Evolutionary conservation across 2,329 filamentous ascomycete species (phyloP), one percentile per base, ranked within the genome.

Genomic region (Mariannaea elegans): DNA sequence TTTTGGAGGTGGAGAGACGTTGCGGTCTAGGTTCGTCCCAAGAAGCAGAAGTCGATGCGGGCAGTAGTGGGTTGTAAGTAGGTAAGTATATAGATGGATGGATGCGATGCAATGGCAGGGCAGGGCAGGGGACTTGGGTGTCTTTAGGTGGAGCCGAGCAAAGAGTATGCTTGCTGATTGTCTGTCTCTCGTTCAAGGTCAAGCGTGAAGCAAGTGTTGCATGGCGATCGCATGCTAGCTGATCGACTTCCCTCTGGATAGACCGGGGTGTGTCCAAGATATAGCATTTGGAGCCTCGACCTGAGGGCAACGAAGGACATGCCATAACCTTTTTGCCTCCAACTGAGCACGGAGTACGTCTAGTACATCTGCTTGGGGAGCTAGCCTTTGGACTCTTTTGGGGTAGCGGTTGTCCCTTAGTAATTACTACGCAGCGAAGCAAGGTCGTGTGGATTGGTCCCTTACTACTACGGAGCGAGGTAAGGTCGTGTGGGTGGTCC

Each of bases 161-260:
- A 62, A 60, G 24, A 64, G 13, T 5, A n/a, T n/a, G 32, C 7
- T 34, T 34, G 32, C 14, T 34, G 32, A 32, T 23, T 50, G 50
- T 48, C 39, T 50, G 32, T 44, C 47, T 48, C 41, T 50, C 31
- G 46, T 57, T 49, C 48, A 53, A 58, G 39, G 50, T 53, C 50
- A 53, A 53, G 50, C 58, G 64, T 61, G 53, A 62, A 65, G 64
- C 65, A 68, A 67, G 67, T 69, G 67, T 70, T 69, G 68, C 66
- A 70, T 70, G 56, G 65, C 66, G 67, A 70, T 70, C 68, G 61
- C 60, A 63, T 60, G 70, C 55, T 59, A 70, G 56, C 50, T 70
- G 67, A 70, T 70, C 65, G 67, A 65, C 65, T 50, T 47, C 7
- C n/a, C n/a, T 21, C 46, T 57, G 58, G 52, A 54, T 48, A 31